Evolutionary conservation across 2,329 filamentous ascomycete species (phyloP).

Genomic region (Alternaria sp.): DNA sequence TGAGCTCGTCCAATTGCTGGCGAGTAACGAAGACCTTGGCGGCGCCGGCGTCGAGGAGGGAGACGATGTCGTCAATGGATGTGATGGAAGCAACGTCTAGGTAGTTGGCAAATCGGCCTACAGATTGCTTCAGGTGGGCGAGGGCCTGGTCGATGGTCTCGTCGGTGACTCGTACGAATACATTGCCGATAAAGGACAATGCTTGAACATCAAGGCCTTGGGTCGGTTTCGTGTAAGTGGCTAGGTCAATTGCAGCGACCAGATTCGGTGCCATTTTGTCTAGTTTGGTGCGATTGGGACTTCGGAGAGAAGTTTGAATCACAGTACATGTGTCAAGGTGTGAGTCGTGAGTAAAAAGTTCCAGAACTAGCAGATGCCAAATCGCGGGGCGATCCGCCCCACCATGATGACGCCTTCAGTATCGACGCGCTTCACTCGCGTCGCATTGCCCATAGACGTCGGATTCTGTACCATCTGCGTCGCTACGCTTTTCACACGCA

Average conservation of each 20-base stretch:
- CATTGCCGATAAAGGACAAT: conserved; percentile 66
- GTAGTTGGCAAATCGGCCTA: conserved; percentile 68
- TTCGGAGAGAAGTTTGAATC: not conserved
- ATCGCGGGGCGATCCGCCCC: conserved; percentile 25
- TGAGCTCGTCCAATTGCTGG: conserved; percentile 68
- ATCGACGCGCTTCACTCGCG: conserved; percentile 1
- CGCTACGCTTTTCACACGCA: not conserved
- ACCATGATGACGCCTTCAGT: conserved; percentile 11
- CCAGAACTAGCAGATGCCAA: conserved; percentile 14
- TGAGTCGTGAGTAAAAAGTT: conserved; percentile 22
- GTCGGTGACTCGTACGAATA: conserved; percentile 63
- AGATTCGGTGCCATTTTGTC: conserved; percentile 55
- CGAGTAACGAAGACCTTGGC: conserved; percentile 82
- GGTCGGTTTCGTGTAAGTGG: conserved; percentile 53
- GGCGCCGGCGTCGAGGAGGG: conserved; percentile 85
- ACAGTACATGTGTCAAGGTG: not conserved
- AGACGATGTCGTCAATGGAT: conserved; percentile 75
- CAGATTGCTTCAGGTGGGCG: conserved; percentile 64
- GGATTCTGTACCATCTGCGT: not conserved
- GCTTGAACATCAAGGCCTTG: conserved; percentile 61
- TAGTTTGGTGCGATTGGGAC: conserved; percentile 6
- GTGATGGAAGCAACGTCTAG: conserved; percentile 78
- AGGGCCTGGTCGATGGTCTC: conserved; percentile 58
- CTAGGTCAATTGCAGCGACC: conserved; percentile 60
- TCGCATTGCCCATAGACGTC: not conserved